Percentiles rank a stretch among this genome's conserved stretches.
phyloP scores from a whole-genome alignment of 192 early-diverging fungal species.

The Backusella luteola region DNA sequence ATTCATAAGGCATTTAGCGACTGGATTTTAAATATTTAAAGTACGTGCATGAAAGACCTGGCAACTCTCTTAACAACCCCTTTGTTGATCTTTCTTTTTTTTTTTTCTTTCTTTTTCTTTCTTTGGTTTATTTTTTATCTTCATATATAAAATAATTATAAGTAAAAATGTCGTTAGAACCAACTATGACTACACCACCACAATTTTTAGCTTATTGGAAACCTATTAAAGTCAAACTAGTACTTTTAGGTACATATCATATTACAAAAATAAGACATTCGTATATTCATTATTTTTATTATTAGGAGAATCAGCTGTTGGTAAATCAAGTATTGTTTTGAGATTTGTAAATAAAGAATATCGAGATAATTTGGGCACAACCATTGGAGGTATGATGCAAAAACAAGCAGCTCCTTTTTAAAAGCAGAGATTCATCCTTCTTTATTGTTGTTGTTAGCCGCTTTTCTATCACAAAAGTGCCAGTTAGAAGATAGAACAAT shows the following conservation, averaged over 20 bases:
- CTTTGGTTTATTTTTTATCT: not conserved
- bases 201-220: slow-evolving; percentile 40
- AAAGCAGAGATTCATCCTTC: not conserved
- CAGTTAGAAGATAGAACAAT: slow-evolving; percentile 83
- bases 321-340: slow-evolving; percentile 94
- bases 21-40: slow-evolving; percentile 3
- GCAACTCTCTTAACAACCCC: not conserved
- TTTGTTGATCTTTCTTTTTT: not conserved
- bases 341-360: slow-evolving; percentile 98
- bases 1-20: not conserved
- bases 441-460: slow-evolving; percentile 45
- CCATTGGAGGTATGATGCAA: slow-evolving; percentile 75
- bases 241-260: slow-evolving; percentile 66
- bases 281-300: not conserved
- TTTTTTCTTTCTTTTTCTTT: not conserved
- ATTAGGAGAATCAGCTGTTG: slow-evolving; percentile 88
- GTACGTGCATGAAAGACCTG: not conserved
- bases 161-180: not conserved
- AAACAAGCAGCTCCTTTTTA: not conserved
- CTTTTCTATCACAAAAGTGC: slow-evolving; percentile 95
- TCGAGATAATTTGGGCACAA: slow-evolving; percentile 96
- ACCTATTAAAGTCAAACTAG: slow-evolving; percentile 93
- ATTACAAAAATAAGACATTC: not conserved
- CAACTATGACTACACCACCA: not conserved
- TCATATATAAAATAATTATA: not conserved